phyloP scores from a whole-genome alignment of 257 asterid genomes.

The Solanum piurae region DNA sequence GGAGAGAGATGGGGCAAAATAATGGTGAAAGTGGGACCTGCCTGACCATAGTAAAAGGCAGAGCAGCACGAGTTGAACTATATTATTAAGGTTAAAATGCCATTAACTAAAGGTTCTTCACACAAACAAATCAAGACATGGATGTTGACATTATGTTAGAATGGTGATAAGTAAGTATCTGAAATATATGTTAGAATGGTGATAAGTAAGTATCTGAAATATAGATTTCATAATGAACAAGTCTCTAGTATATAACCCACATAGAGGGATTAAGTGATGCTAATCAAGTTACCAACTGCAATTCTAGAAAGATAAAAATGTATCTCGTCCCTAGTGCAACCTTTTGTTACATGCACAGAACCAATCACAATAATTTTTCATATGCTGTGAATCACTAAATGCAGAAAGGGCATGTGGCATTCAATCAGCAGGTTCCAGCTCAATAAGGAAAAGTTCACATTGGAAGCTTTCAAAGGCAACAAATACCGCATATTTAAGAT shows the following conservation, averaged over 20 bases:
- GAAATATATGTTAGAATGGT: neutral
- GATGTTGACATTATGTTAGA: neutral
- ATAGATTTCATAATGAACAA: neutral
- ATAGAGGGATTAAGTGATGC: neutral
- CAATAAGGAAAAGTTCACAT: constrained; percentile 9
- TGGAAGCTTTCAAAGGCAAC: constrained; percentile 6
- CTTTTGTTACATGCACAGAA: neutral
- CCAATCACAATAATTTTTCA: neutral
- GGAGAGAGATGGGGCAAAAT: neutral
- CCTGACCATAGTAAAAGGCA: neutral
- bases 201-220: neutral
- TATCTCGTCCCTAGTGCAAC: neutral
- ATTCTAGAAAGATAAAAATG: neutral
- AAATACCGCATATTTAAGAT: constrained; percentile 5
- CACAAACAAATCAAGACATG: neutral
- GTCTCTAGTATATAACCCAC: neutral
- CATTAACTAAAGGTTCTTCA: neutral
- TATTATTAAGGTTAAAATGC: neutral
- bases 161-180: neutral
- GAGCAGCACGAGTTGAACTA: neutral
- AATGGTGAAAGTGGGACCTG: neutral
- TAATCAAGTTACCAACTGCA: neutral
- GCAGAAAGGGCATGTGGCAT: neutral
- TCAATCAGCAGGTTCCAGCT: neutral
- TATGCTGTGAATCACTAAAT: neutral